phyloP scores from a whole-genome alignment of 371 early-diverging fungal genomes.

The Syncephalastrum monosporum region DNA sequence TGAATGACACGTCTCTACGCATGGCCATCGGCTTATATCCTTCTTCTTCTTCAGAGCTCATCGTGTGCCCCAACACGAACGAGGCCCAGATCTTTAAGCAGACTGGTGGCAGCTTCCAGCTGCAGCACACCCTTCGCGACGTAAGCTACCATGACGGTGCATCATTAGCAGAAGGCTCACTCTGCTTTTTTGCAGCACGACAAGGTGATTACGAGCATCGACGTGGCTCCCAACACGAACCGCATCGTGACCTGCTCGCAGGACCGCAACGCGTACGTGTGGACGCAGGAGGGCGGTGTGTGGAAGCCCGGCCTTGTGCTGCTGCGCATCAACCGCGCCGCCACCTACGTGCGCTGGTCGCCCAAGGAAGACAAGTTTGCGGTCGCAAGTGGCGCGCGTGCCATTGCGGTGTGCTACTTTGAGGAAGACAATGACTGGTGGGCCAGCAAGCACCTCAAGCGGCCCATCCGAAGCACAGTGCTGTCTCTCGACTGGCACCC shows the following conservation, averaged over 20 bases:
- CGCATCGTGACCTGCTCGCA: constrained; percentile 96
- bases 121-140: constrained; percentile 73
- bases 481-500: constrained; percentile 96
- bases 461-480: constrained; percentile 91
- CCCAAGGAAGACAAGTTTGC: constrained; percentile 98
- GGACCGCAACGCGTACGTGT: constrained; percentile 98
- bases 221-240: constrained; percentile 96
- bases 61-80: constrained; percentile 87
- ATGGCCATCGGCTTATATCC: not conserved
- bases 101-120: constrained; percentile 58
- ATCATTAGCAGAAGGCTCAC: not conserved
- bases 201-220: constrained; percentile 92
- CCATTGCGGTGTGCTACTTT: constrained; percentile 93
- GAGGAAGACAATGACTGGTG: constrained; percentile 97
- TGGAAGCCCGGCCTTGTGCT: constrained; percentile 96
- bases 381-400: constrained; percentile 89
- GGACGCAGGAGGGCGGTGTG: constrained; percentile 73
- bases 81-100: constrained; percentile 86
- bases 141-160: constrained; percentile 35
- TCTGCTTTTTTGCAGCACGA: constrained; percentile 71
- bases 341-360: constrained; percentile 95
- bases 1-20: no score
- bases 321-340: constrained; percentile 94
- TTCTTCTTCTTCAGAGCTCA: constrained; percentile 67
- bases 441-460: constrained; percentile 93